A percentile compares a stretch with the other conserved stretches of the same genome.
phyloP scores from a whole-genome alignment of 129 eudicot species.

The Arctium minus region DNA sequence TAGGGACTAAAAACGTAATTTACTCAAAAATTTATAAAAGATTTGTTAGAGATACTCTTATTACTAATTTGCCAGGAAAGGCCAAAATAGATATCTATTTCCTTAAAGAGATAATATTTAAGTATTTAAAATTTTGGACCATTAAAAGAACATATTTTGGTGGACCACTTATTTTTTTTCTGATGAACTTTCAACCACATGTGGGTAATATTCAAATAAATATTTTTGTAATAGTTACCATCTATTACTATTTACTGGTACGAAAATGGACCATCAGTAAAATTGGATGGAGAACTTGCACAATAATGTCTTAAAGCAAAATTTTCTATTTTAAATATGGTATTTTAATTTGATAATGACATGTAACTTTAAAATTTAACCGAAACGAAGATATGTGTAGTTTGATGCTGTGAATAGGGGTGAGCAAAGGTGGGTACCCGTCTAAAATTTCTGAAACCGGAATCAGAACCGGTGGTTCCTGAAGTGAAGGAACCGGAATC shows the following conservation, averaged over 20 bases:
- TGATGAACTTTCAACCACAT: background rate
- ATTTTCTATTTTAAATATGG: background rate
- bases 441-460: no score
- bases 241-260: background rate
- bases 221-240: background rate
- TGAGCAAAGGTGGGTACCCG: no score
- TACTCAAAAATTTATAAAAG: no score
- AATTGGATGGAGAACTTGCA: background rate
- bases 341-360: background rate
- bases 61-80: no score
- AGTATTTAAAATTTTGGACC: background rate
- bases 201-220: background rate
- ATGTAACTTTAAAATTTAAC: background rate
- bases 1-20: no score
- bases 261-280: background rate
- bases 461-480: no score
- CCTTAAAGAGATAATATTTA: background rate
- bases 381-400: background rate
- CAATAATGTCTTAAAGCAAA: background rate
- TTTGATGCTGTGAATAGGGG: no score
- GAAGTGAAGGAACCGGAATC: no score
- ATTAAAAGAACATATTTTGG: background rate
- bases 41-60: no score
- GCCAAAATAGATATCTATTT: background rate
- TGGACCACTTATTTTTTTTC: background rate